These are phyloP conservation scores for Penicillium goetzii DNA, from an alignment of 495 filamentous ascomycete genomes.

Conservation along the genomic window DNA sequence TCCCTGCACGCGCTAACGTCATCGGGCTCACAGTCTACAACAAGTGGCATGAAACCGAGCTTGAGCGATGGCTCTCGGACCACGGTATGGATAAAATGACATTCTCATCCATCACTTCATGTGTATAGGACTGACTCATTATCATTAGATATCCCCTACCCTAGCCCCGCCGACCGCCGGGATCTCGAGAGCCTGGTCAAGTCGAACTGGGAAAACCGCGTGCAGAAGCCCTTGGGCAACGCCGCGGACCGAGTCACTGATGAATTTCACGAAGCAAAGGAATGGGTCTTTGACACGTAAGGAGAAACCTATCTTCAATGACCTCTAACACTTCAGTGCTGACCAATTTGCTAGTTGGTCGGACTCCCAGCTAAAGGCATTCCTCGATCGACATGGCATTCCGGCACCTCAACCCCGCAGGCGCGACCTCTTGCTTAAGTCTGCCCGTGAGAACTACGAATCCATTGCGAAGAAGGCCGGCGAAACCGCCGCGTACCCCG, in stretches of 20 bases:
- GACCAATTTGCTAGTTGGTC: slow-evolving; percentile 63
- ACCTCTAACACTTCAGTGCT: slow-evolving; percentile 6
- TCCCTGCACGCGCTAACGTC: slow-evolving; percentile 14
- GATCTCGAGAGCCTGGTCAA: slow-evolving; percentile 84
- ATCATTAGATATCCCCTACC: slow-evolving; percentile 75
- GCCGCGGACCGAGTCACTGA: slow-evolving; percentile 71
- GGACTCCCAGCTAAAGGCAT: slow-evolving; percentile 86
- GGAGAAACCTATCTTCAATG: slow-evolving; percentile 30
- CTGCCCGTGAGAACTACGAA: slow-evolving; percentile 81
- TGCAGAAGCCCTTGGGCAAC: slow-evolving; percentile 73
- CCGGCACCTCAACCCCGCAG: slow-evolving; percentile 79
- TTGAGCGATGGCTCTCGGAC: slow-evolving; percentile 96
- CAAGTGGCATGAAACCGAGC: slow-evolving; percentile 97
- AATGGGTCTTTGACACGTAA: slow-evolving; percentile 95
- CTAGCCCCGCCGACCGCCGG: slow-evolving; percentile 80
- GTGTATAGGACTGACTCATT: slow-evolving; percentile 21
- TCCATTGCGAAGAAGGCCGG: slow-evolving; percentile 78
- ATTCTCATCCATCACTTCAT: neutral
- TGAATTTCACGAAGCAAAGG: slow-evolving; percentile 71
- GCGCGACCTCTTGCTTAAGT: slow-evolving; percentile 77
- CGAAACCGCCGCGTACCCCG: slow-evolving; percentile 81
- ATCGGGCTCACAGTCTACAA: slow-evolving; percentile 73
- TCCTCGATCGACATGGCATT: slow-evolving; percentile 85
- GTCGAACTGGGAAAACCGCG: slow-evolving; percentile 79
- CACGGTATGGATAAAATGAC: slow-evolving; percentile 51